Conservation (phyloP, 2,329 filamentous ascomycete species). For the Aspergillus clavatus region DNA sequence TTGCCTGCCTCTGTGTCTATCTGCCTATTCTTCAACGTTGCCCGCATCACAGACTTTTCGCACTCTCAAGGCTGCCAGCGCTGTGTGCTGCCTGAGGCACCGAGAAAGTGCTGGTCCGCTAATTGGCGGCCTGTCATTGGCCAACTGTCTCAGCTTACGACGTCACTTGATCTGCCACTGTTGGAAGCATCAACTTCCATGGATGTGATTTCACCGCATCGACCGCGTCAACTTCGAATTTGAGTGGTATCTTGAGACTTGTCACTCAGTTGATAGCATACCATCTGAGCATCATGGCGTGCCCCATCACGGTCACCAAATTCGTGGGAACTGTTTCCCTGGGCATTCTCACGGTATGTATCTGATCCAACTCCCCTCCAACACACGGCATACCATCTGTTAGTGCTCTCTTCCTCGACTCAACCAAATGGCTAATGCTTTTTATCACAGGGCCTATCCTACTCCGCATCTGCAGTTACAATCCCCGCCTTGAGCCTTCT, state of each 20-base stretch:
- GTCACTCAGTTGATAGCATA: too few species aligned
- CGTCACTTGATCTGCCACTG: too few species aligned
- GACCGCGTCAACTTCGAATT: too few species aligned
- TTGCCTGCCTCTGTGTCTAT: too few species aligned
- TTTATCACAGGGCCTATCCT: slow-evolving; percentile 70
- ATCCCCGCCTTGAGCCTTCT: slow-evolving; percentile 77
- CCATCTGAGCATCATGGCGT: slow-evolving; percentile 53
- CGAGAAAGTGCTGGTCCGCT: background rate
- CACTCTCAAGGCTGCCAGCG: too few species aligned
- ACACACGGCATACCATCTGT: too few species aligned
- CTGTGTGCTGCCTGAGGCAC: background rate
- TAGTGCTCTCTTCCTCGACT: too few species aligned
- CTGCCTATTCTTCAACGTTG: too few species aligned
- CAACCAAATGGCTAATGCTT: slow-evolving; percentile 9
- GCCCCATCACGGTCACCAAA: slow-evolving; percentile 73
- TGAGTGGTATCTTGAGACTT: background rate
- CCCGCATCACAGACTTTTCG: too few species aligned
- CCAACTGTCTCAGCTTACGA: background rate
- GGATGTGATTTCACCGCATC: too few species aligned
- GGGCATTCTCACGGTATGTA: slow-evolving; percentile 76
- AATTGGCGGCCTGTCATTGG: slow-evolving; percentile 2
- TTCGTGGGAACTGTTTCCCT: slow-evolving; percentile 89
- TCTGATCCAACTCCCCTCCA: too few species aligned
- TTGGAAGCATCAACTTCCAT: too few species aligned
- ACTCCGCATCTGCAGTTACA: slow-evolving; percentile 71